These are phyloP conservation scores for Paulownia fortunei DNA, from an alignment of 257 asterid genomes.

Conservation along the genomic window DNA sequence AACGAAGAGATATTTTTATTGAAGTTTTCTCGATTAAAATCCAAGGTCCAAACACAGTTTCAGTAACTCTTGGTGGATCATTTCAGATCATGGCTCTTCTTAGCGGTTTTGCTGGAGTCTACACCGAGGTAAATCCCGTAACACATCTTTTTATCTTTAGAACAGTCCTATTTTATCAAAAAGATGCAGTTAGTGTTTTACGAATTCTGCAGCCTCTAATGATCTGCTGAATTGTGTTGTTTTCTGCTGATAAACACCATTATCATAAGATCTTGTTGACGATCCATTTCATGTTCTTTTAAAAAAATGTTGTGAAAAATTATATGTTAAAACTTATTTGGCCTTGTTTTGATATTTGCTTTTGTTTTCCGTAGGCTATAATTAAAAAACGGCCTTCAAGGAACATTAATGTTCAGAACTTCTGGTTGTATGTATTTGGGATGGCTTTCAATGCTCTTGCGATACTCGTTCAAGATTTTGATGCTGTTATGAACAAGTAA, in stretches of 20 bases:
- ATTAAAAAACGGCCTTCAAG: constrained; percentile 94
- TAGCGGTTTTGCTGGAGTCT: constrained; percentile 99
- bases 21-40: constrained; percentile 18
- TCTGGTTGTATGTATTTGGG: constrained; percentile 98
- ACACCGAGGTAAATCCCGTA: constrained; percentile 84
- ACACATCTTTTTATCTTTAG: constrained; percentile 22
- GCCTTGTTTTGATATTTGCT: constrained; percentile 32
- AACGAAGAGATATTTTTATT: not conserved
- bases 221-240: constrained; percentile 5
- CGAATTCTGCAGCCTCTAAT: constrained; percentile 17
- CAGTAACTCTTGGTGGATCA: constrained; percentile 30
- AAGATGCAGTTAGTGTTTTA: not conserved
- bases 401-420: constrained; percentile 97
- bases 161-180: constrained; percentile 2
- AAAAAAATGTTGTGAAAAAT: constrained; percentile 2
- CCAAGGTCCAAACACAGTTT: constrained; percentile 2
- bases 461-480: constrained; percentile 88
- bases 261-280: constrained; percentile 21
- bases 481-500: constrained; percentile 89
- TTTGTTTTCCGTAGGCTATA: constrained; percentile 72
- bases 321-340: constrained; percentile 15
- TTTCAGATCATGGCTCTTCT: constrained; percentile 98
- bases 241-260: constrained; percentile 23
- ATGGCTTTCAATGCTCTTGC: constrained; percentile 94
- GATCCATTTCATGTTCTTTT: not conserved